phyloP scores from a whole-genome alignment of 2,329 filamentous ascomycete species.

The Aspergillus ochraceoroseus region DNA sequence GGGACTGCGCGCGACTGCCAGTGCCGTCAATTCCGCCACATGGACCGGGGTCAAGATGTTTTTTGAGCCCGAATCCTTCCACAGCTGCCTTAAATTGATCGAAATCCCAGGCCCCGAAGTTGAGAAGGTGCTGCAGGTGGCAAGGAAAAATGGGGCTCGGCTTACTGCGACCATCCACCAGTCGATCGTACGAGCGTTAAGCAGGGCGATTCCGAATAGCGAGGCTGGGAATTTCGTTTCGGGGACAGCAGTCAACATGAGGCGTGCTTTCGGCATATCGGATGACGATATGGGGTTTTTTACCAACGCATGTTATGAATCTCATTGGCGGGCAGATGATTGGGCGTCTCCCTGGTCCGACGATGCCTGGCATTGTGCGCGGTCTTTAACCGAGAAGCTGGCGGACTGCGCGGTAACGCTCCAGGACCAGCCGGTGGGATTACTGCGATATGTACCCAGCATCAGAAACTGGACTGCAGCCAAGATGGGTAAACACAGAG shows the following conservation, averaged over 20 bases:
- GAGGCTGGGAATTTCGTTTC: conserved; percentile 35
- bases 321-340: conserved; percentile 16
- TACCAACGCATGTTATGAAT: conserved; percentile 29
- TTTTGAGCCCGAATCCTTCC: conserved; percentile 21
- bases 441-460: conserved; percentile 42
- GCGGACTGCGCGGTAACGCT: conserved; percentile 30
- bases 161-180: conserved; percentile 43
- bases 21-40: conserved; percentile 27
- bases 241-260: conserved; percentile 42
- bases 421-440: conserved; percentile 41
- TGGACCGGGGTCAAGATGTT: conserved; percentile 33
- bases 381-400: conserved; percentile 31
- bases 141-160: conserved; percentile 36
- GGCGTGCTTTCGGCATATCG: conserved; percentile 31
- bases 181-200: conserved; percentile 39
- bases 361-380: conserved; percentile 35
- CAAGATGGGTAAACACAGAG: conserved; percentile 39
- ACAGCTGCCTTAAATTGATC: conserved; percentile 32
- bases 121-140: conserved; percentile 25
- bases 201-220: conserved; percentile 24
- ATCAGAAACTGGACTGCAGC: conserved; percentile 40
- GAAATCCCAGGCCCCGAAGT: conserved; percentile 30
- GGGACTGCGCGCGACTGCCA: conserved; percentile 30
- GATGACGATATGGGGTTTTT: conserved; percentile 38
- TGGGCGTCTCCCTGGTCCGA: background rate